Evolutionary conservation across 805 yeast genomes (phyloP).

Genomic region (Candida michaelii): DNA sequence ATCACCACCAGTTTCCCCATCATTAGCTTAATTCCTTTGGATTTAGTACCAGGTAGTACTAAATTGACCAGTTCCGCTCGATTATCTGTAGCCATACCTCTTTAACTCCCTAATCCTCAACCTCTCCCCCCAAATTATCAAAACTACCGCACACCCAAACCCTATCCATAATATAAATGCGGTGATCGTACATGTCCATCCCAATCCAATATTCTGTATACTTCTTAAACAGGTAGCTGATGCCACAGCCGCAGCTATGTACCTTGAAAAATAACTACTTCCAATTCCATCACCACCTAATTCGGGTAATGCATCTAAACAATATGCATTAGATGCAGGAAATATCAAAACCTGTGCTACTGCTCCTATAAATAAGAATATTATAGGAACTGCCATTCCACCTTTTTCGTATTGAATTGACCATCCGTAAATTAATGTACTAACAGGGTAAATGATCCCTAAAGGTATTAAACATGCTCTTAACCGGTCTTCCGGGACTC

Average conservation of each 20-base stretch:
- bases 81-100: constrained; percentile 20
- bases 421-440: constrained; percentile 56
- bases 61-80: no score
- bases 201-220: constrained; percentile 51
- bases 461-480: constrained; percentile 38
- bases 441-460: constrained; percentile 46
- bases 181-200: constrained; percentile 55
- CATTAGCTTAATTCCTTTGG: no score
- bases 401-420: constrained; percentile 47
- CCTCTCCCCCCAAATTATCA: constrained; percentile 41
- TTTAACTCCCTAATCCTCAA: constrained; percentile 26
- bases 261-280: constrained; percentile 51
- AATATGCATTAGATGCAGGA: constrained; percentile 56
- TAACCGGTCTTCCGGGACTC: constrained; percentile 56
- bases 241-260: constrained; percentile 50
- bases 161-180: constrained; percentile 45
- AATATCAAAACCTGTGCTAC: constrained; percentile 51
- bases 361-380: constrained; percentile 49
- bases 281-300: constrained; percentile 57
- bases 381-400: constrained; percentile 55
- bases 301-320: constrained; percentile 58
- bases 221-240: constrained; percentile 50
- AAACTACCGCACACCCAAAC: constrained; percentile 25
- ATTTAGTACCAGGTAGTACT: no score
- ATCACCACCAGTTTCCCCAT: no score